These are phyloP conservation scores for Ilyonectria sp. DNA, from an alignment of 2,329 filamentous ascomycete genomes.

Conservation along the genomic window DNA sequence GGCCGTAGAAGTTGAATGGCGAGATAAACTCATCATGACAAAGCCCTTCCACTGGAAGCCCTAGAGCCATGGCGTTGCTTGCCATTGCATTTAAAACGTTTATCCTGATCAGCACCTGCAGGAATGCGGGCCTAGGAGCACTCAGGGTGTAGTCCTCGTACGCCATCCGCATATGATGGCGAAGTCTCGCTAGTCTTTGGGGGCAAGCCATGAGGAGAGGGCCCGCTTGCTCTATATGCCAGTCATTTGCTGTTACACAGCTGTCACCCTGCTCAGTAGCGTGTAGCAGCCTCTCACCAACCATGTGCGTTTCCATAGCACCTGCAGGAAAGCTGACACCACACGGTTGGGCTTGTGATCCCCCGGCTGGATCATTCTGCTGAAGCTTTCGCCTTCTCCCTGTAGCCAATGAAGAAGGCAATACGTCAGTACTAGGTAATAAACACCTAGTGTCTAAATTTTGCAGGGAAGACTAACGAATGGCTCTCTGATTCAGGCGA, in stretches of 20 bases:
- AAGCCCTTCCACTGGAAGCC: constrained; percentile 7
- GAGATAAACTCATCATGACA: constrained; percentile 29
- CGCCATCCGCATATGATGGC: neutral
- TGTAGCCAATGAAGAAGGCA: neutral
- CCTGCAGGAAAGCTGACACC: neutral
- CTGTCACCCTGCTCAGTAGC: neutral
- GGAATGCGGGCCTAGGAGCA: neutral
- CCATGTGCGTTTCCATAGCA: neutral
- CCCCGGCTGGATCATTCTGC: neutral
- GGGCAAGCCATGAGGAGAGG: neutral
- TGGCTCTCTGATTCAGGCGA: constrained; percentile 26
- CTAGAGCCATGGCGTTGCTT: constrained; percentile 8
- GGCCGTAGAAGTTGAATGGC: constrained; percentile 7
- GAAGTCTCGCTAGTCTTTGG: neutral
- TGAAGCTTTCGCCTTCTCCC: neutral
- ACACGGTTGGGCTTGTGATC: neutral
- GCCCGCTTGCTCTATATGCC: neutral
- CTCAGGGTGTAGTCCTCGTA: constrained; percentile 21
- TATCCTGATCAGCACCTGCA: constrained; percentile 21
- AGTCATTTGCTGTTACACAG: neutral
- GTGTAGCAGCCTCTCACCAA: neutral
- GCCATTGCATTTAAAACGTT: constrained; percentile 23
- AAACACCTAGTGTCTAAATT: neutral
- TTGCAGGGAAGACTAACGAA: neutral
- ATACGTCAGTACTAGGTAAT: neutral